Percentiles rank a stretch among this genome's conserved stretches.
These are phyloP conservation scores for Bryoglossum gracile DNA, from an alignment of 495 filamentous ascomycete species.

Conservation along the genomic window DNA sequence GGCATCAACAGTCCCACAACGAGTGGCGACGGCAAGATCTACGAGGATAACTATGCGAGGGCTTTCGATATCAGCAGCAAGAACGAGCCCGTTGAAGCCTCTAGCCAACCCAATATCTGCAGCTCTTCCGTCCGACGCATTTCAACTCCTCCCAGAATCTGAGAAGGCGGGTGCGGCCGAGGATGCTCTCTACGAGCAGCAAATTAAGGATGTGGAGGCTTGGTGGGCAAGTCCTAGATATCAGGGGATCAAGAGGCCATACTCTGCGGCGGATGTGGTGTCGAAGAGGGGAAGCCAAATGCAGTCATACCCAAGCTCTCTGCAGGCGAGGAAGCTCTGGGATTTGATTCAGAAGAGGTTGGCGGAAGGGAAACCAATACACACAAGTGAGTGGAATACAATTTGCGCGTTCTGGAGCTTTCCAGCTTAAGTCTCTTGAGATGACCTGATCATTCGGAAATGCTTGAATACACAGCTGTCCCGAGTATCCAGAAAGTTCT, in stretches of 20 bases:
- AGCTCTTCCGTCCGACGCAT: constrained; percentile 58
- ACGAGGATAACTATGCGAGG: constrained; percentile 3
- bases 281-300: constrained; percentile 82
- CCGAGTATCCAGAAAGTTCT: too few species aligned
- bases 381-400: constrained; percentile 11
- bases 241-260: constrained; percentile 84
- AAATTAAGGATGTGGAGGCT: constrained; percentile 71
- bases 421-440: too few species aligned
- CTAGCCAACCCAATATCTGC: constrained; percentile 43
- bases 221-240: constrained; percentile 86
- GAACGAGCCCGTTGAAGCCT: constrained; percentile 26
- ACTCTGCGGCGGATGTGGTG: constrained; percentile 83
- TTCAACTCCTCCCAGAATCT: constrained; percentile 67
- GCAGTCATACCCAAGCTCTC: constrained; percentile 81
- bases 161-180: constrained; percentile 72
- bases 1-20: constrained; percentile 27
- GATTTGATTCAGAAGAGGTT: constrained; percentile 72
- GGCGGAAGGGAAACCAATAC: constrained; percentile 69
- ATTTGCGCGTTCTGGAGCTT: too few species aligned
- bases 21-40: constrained; percentile 23
- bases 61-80: constrained; percentile 24
- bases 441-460: too few species aligned
- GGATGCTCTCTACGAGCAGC: constrained; percentile 69
- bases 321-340: constrained; percentile 93
- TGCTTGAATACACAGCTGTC: too few species aligned